Evolutionary conservation across 2,329 filamentous ascomycete genomes (phyloP).

Genomic region (Sporothrix dimorphospora): DNA sequence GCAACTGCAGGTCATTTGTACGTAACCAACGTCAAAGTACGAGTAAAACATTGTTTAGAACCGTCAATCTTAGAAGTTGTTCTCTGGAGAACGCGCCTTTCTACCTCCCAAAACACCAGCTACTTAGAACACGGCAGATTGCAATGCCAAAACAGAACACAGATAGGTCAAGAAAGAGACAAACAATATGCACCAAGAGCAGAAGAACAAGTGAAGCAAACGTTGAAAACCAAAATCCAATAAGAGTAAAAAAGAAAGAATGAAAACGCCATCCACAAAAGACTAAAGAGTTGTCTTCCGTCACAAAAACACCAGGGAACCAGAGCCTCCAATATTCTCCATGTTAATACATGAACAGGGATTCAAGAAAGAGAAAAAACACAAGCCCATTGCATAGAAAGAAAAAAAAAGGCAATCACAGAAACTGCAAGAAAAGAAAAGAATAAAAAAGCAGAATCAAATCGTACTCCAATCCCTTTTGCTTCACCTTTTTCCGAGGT

Average conservation of each 20-base stretch:
- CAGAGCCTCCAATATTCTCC: background rate
- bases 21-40: background rate
- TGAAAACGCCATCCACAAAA: background rate
- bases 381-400: background rate
- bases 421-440: background rate
- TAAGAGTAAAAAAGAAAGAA: background rate
- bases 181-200: background rate
- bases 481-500: constrained; percentile 5
- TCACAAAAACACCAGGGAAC: background rate
- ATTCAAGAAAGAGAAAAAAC: background rate
- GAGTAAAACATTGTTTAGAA: background rate
- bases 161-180: background rate
- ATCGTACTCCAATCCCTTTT: constrained; percentile 15
- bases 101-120: background rate
- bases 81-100: constrained; percentile 4
- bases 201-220: background rate
- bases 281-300: background rate
- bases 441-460: background rate
- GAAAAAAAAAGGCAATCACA: background rate
- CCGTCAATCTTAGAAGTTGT: background rate
- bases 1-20: too few species aligned
- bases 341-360: background rate
- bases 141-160: background rate
- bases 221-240: background rate
- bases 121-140: background rate